Percentiles rank a stretch among this genome's conserved stretches.
Conservation (phyloP, 176 grass and related monocot species). For the Melocanna baccifera region DNA sequence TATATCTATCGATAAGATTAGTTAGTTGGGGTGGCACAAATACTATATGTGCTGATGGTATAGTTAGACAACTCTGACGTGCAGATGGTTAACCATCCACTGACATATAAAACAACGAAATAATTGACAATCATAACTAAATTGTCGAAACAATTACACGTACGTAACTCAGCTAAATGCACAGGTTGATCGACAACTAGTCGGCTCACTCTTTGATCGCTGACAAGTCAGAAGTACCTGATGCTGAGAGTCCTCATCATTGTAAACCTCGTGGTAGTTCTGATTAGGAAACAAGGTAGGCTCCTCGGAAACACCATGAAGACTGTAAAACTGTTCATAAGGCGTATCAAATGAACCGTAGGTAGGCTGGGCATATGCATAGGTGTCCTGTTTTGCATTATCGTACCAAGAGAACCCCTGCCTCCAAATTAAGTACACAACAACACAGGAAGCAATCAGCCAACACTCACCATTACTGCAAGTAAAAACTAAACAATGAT, state of each 20-base stretch:
- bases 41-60: background rate
- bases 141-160: background rate
- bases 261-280: conserved; percentile 44
- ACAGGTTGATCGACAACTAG: background rate
- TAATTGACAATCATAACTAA: background rate
- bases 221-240: conserved; percentile 34
- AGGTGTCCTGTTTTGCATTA: conserved; percentile 6
- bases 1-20: background rate
- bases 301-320: conserved; percentile 22
- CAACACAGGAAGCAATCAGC: background rate
- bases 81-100: background rate
- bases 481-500: background rate
- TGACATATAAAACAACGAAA: background rate
- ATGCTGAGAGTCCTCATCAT: conserved; percentile 21
- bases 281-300: conserved; percentile 39
- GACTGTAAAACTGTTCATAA: conserved; percentile 19
- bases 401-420: conserved; percentile 32
- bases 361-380: conserved; percentile 13
- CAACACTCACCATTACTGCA: background rate
- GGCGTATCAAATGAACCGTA: conserved; percentile 28
- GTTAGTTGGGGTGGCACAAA: background rate
- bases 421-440: background rate
- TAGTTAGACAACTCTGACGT: background rate
- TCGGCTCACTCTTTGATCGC: background rate
- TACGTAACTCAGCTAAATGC: background rate